A percentile compares a stretch with the other conserved stretches of the same genome.
phyloP scores from a whole-genome alignment of 2,329 filamentous ascomycete species.

The Stagonosporopsis vannaccii region DNA sequence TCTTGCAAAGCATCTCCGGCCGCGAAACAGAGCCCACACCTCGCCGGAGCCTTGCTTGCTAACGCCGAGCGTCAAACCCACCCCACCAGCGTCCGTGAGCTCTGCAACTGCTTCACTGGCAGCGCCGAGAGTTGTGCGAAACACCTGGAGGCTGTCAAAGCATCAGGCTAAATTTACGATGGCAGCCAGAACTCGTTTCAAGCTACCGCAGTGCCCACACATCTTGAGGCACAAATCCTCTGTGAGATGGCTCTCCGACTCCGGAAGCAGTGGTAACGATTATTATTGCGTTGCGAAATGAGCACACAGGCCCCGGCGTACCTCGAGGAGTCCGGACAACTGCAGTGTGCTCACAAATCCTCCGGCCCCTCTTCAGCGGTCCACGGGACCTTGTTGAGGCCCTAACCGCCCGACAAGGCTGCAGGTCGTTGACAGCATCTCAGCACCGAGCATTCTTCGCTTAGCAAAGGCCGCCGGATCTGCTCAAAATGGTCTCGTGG shows the following conservation, averaged over 20 bases:
- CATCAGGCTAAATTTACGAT: constrained; percentile 6
- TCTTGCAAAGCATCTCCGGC: constrained; percentile 46
- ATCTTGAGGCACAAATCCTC: background rate
- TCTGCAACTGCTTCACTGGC: constrained; percentile 23
- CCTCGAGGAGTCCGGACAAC: constrained; percentile 18
- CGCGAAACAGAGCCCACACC: constrained; percentile 29
- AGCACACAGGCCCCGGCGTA: constrained; percentile 27
- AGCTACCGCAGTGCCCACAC: constrained; percentile 24
- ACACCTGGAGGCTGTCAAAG: constrained; percentile 2
- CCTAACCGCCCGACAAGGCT: constrained; percentile 21
- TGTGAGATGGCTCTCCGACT: constrained; percentile 30
- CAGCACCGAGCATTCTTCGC: constrained; percentile 10
- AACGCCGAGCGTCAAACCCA: constrained; percentile 38
- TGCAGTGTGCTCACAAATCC: constrained; percentile 21
- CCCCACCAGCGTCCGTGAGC: constrained; percentile 35
- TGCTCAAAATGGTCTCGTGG: constrained; percentile 16
- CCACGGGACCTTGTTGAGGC: constrained; percentile 31
- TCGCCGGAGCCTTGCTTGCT: constrained; percentile 40
- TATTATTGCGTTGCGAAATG: constrained; percentile 24
- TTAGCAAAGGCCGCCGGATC: constrained; percentile 16
- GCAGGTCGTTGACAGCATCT: constrained; percentile 17
- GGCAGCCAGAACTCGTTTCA: constrained; percentile 24
- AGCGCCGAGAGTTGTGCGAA: constrained; percentile 14
- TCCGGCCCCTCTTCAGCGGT: constrained; percentile 28
- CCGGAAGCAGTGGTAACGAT: constrained; percentile 22